These are phyloP conservation scores for Pisolithus marmoratus DNA, from an alignment of 768 basidiomycete genomes.

Conservation along the genomic window DNA sequence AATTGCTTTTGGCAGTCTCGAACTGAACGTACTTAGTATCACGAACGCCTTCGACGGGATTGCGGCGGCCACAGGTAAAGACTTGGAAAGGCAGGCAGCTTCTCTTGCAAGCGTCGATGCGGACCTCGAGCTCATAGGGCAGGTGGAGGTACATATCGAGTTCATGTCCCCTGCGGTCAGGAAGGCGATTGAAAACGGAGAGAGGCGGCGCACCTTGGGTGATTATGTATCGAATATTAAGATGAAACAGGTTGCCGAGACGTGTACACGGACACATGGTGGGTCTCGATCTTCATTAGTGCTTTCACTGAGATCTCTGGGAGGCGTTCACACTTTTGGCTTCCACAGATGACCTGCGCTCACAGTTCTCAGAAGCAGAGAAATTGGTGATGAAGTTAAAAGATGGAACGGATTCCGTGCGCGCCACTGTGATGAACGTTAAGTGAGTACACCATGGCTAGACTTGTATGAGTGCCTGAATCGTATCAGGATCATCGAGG, in stretches of 20 bases:
- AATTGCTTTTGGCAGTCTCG: slow-evolving; percentile 69
- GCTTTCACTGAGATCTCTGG: neutral
- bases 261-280: slow-evolving; percentile 68
- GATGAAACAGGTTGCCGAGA: slow-evolving; percentile 77
- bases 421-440: slow-evolving; percentile 40
- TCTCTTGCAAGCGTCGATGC: slow-evolving; percentile 61
- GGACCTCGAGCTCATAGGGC: slow-evolving; percentile 65
- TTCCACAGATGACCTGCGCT: slow-evolving; percentile 49
- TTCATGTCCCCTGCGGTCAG: slow-evolving; percentile 65
- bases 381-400: slow-evolving; percentile 46
- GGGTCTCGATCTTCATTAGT: slow-evolving; percentile 12
- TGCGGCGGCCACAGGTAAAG: slow-evolving; percentile 45
- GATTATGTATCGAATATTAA: slow-evolving; percentile 76
- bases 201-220: slow-evolving; percentile 61
- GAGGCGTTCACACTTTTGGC: neutral
- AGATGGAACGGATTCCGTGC: slow-evolving; percentile 54
- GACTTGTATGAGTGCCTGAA: slow-evolving; percentile 1
- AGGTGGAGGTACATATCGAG: slow-evolving; percentile 65
- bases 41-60: slow-evolving; percentile 66
- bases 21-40: slow-evolving; percentile 66
- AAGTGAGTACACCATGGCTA: slow-evolving; percentile 33
- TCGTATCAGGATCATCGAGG: slow-evolving; percentile 46
- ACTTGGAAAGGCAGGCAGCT: slow-evolving; percentile 60
- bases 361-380: slow-evolving; percentile 51
- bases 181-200: slow-evolving; percentile 67